These are phyloP conservation scores for Tetrastigma voinierianum DNA, from an alignment of 164 flowering plant genomes.

Conservation along the genomic window DNA sequence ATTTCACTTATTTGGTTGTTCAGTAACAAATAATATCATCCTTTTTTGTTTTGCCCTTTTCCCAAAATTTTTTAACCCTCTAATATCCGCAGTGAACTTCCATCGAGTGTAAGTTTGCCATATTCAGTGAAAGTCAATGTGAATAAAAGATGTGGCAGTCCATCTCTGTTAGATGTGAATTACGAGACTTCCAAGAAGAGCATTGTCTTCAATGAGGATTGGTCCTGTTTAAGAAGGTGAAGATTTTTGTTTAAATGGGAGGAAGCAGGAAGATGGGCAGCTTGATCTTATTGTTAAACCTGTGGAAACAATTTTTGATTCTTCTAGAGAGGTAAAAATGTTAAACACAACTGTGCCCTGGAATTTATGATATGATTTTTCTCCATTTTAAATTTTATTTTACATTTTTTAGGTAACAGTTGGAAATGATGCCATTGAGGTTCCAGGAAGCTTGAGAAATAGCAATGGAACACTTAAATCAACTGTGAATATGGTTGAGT, in stretches of 20 bases:
- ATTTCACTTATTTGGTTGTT: background rate
- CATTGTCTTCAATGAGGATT: constrained; percentile 24
- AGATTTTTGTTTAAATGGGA: constrained; percentile 15
- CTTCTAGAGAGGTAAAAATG: constrained; percentile 23
- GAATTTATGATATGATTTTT: background rate
- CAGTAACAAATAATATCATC: background rate
- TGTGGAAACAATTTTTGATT: constrained; percentile 14
- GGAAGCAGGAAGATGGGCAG: constrained; percentile 20
- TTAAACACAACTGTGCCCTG: background rate
- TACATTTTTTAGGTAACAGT: constrained; percentile 35
- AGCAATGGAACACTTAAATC: constrained; percentile 19
- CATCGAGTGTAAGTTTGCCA: constrained; percentile 27
- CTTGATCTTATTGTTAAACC: constrained; percentile 17
- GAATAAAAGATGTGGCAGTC: constrained; percentile 51
- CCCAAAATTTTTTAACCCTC: too few relatives aligned
- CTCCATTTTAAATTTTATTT: background rate
- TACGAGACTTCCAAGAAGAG: constrained; percentile 38
- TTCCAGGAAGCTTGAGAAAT: too few relatives aligned
- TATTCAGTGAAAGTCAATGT: constrained; percentile 28
- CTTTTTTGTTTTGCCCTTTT: background rate
- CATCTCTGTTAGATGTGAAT: constrained; percentile 34
- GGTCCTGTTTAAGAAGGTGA: constrained; percentile 17
- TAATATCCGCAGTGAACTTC: constrained; percentile 56
- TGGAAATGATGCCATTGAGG: constrained; percentile 13
- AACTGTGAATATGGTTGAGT: constrained; percentile 18